phyloP scores from a whole-genome alignment of 106 monocot genomes.

The Dendrobium officinale region DNA sequence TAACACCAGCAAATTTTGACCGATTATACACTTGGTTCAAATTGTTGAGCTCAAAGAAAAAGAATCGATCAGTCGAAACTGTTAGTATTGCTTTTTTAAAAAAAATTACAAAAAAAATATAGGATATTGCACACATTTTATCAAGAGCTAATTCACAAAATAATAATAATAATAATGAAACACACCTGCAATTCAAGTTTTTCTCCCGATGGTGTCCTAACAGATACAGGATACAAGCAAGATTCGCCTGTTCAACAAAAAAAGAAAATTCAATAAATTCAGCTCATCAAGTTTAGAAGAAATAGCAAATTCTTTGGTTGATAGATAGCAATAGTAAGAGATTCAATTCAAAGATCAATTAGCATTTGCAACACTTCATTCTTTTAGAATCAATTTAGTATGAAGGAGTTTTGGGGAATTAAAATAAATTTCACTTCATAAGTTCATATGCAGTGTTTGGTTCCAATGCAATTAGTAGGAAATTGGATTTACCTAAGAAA shows the following conservation, averaged over 20 bases:
- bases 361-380: background rate
- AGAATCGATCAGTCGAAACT: background rate
- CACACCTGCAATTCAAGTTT: slow-evolving; percentile 35
- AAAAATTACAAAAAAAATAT: background rate
- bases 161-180: background rate
- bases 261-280: background rate
- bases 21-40: background rate
- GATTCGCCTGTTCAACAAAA: slow-evolving; percentile 19
- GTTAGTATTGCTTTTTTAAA: background rate
- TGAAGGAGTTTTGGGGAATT: background rate
- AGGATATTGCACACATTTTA: background rate
- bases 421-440: background rate
- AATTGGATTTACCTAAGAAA: background rate
- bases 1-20: background rate
- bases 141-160: background rate
- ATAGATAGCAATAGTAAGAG: background rate
- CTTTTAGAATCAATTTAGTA: background rate
- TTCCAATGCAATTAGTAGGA: background rate
- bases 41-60: background rate
- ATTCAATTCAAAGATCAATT: background rate
- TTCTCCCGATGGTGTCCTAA: slow-evolving; percentile 32
- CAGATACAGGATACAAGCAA: slow-evolving; percentile 33
- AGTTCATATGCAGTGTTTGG: background rate
- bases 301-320: background rate
- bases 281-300: background rate